Base-by-base conservation (phyloP, 2,329 filamentous ascomycete species). In the Fusarium devonianum region DNA sequence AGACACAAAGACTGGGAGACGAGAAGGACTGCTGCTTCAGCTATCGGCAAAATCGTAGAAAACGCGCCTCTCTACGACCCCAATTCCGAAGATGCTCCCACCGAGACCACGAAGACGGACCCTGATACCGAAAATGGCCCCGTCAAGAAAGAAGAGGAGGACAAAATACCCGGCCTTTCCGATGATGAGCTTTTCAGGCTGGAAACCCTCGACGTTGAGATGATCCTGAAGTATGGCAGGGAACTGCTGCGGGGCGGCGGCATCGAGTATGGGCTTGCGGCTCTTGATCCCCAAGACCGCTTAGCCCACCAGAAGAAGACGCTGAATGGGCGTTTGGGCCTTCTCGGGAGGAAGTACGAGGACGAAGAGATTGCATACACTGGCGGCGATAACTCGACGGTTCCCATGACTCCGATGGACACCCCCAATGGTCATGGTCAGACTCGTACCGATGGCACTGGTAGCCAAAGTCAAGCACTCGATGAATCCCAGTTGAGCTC, bases 1-100 rank as follows among this genome's bases (percentile, higher is more conserved):
- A 86, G 90, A 49, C 93, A 94, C 63, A 96, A 93, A 71, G 93
- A 92, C 69, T 99, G 94, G 94, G 94, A 99, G 68, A 99, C 94
- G 18, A 82, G 95, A 62, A 92, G 88, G 53, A 95, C 94, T 43
- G 89, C 95, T 35, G 92, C 93, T 62, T 96, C 93, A 73, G 94
- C 94, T 14, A 87, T 99, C 49, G 93, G 93, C 49, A 92, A 93
- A 65, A 97, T 99, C 60, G 87, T 96, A 55, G 87, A 93, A 49
- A 89, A 97, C 78, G 91, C 92, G 1, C 86, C 91, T 44, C 76
- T 82, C 33, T 96, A 94, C 70, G 92, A 97, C 65, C 95, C 94
- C 1, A 97, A 97, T 67, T 80, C 81, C 14, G 87, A 86, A 51
- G 89, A 93, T 60, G 81, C 79, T 26, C 61, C 67, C 11, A 57